Evolutionary conservation across 2,329 filamentous ascomycete species (phyloP).

Genomic region (Hyphodiscus sp.): DNA sequence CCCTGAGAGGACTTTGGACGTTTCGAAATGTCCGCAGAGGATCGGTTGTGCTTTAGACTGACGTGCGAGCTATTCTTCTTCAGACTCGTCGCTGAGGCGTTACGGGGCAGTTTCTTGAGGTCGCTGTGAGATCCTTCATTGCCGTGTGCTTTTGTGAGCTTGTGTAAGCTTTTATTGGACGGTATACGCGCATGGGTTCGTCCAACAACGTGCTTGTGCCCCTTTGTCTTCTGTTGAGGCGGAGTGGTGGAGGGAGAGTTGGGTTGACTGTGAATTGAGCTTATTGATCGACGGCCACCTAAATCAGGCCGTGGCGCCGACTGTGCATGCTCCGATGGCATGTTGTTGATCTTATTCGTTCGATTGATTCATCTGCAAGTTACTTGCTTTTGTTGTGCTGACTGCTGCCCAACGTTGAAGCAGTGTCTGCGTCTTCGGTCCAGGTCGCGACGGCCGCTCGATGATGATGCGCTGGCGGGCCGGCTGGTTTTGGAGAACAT

Average conservation of each 20-base stretch:
- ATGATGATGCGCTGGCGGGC: neutral
- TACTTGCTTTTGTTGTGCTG: constrained; percentile 18
- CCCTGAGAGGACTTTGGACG: constrained; percentile 43
- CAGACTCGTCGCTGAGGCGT: constrained; percentile 31
- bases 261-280: constrained; percentile 17
- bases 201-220: constrained; percentile 26
- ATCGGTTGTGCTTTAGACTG: constrained; percentile 54
- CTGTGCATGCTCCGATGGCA: constrained; percentile 21
- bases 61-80: constrained; percentile 48
- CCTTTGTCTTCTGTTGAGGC: constrained; percentile 24
- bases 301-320: constrained; percentile 8
- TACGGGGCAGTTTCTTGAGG: constrained; percentile 22
- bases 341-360: constrained; percentile 15
- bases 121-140: constrained; percentile 25
- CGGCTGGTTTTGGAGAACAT: neutral
- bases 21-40: constrained; percentile 48
- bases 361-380: constrained; percentile 14
- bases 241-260: constrained; percentile 24
- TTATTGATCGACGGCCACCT: constrained; percentile 20
- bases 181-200: constrained; percentile 24
- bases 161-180: constrained; percentile 26
- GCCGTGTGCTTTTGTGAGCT: constrained; percentile 22
- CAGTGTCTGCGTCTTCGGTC: no score
- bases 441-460: neutral
- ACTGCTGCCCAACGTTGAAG: neutral